Evolutionary conservation across 495 filamentous ascomycete genomes (phyloP).

Genomic region (Neurospora sublineolata): DNA sequence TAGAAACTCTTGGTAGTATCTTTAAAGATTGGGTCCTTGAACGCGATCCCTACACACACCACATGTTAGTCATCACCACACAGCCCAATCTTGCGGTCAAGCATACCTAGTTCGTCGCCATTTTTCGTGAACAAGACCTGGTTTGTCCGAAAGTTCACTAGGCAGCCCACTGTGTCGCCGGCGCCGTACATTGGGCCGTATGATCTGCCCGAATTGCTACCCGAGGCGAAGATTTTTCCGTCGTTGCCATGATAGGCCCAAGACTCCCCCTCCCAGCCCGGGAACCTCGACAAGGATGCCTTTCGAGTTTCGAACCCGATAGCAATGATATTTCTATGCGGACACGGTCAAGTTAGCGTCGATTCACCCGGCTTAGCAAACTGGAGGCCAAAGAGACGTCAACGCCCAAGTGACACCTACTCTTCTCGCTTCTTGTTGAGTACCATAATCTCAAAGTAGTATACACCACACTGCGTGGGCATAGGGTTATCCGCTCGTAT

Average conservation of each 20-base stretch:
- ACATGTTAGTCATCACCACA: constrained; percentile 9
- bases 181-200: constrained; percentile 61
- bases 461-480: constrained; percentile 85
- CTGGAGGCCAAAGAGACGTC: not conserved
- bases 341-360: constrained; percentile 12
- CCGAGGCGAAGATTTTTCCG: constrained; percentile 70
- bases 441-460: constrained; percentile 93
- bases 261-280: constrained; percentile 91
- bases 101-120: constrained; percentile 62
- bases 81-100: not conserved
- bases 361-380: not conserved
- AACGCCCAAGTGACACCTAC: constrained; percentile 39
- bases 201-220: constrained; percentile 53
- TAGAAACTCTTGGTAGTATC: constrained; percentile 49
- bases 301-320: constrained; percentile 75
- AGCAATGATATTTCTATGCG: constrained; percentile 57
- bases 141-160: constrained; percentile 83
- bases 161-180: constrained; percentile 83
- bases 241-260: constrained; percentile 99
- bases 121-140: constrained; percentile 94
- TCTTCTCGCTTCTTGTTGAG: constrained; percentile 76
- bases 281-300: constrained; percentile 67
- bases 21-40: constrained; percentile 67
- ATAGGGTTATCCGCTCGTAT: constrained; percentile 81
- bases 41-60: constrained; percentile 55